Evolutionary conservation across 179 eudicot species (phyloP).

Genomic region (Carnegiea gigantea): DNA sequence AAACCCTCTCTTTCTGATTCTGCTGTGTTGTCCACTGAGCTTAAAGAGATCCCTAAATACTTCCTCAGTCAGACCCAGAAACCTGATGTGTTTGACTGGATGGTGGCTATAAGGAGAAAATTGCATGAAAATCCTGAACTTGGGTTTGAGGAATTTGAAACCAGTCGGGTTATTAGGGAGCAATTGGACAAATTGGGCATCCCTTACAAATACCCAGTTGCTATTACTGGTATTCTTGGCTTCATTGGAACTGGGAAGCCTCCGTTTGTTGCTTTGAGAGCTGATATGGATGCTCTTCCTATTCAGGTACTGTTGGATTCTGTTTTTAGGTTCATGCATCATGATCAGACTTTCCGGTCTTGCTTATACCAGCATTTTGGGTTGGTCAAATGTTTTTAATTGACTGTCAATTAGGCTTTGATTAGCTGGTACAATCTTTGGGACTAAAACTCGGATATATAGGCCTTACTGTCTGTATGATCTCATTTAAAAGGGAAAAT

Average conservation of each 20-base stretch:
- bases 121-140: constrained; percentile 72
- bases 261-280: constrained; percentile 76
- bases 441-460: not conserved
- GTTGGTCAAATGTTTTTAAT: not conserved
- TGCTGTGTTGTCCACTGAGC: constrained; percentile 17
- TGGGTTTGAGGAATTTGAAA: constrained; percentile 70
- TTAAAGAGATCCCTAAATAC: constrained; percentile 33
- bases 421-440: not conserved
- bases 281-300: constrained; percentile 94
- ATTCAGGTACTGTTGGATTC: constrained; percentile 58
- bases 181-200: constrained; percentile 72
- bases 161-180: constrained; percentile 63
- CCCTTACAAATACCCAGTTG: constrained; percentile 67
- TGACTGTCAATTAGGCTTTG: not conserved
- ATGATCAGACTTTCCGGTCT: not conserved
- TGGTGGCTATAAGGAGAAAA: constrained; percentile 59
- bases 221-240: constrained; percentile 72
- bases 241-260: constrained; percentile 64
- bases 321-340: not conserved
- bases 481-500: not conserved
- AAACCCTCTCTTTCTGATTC: constrained; percentile 20
- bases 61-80: constrained; percentile 45
- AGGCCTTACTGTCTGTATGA: not conserved
- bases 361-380: not conserved
- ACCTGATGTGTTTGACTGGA: constrained; percentile 58